A percentile compares a stretch with the other conserved stretches of the same genome.
Evolutionary conservation across 2,329 filamentous ascomycete species (phyloP).

Genomic region (Elsinoe australis): DNA sequence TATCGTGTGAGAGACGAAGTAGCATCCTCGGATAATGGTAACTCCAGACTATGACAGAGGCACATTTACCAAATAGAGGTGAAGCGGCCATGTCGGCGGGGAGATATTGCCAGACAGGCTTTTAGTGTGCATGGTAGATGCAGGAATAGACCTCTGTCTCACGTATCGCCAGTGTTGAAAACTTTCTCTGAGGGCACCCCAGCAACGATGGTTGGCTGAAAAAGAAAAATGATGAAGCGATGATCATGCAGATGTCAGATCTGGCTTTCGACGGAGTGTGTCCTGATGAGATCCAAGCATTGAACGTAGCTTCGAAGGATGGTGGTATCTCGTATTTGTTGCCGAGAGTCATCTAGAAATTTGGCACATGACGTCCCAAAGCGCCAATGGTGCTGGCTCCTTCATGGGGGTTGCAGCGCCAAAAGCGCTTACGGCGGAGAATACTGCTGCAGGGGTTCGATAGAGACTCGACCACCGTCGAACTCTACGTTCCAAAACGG

Average conservation of each 20-base stretch:
- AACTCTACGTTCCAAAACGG: neutral
- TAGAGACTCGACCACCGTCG: too few relatives aligned
- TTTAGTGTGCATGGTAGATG: neutral
- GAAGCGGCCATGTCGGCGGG: conserved; percentile 1
- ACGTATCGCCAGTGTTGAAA: conserved; percentile 7
- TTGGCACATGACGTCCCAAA: conserved; percentile 7
- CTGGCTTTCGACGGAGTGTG: neutral
- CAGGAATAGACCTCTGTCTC: conserved; percentile 13
- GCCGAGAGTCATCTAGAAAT: neutral
- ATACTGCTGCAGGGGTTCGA: neutral
- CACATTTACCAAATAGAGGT: neutral
- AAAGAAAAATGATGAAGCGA: neutral
- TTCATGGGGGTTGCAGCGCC: neutral
- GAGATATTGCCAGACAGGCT: neutral
- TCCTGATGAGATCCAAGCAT: neutral
- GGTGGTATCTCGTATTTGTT: conserved; percentile 13
- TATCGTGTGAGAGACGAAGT: neutral
- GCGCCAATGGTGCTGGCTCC: conserved; percentile 9
- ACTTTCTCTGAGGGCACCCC: neutral
- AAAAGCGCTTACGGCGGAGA: neutral
- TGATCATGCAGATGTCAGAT: conserved; percentile 8
- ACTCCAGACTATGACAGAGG: neutral
- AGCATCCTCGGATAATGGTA: neutral
- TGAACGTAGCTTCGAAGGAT: neutral
- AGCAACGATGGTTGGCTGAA: neutral